Evolutionary conservation across 306 rosid genomes (phyloP).

Genomic region (Prunus kanzakura): DNA sequence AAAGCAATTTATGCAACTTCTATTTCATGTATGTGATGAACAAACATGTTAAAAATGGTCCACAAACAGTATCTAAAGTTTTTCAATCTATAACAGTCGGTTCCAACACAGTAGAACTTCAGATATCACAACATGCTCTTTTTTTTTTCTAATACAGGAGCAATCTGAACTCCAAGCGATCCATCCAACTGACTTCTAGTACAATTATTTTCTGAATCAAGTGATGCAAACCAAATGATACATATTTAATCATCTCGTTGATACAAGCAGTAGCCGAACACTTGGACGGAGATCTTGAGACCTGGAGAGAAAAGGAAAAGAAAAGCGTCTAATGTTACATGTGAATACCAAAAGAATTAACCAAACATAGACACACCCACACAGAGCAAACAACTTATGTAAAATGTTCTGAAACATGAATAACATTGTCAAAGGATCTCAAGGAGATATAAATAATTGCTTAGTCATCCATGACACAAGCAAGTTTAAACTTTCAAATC

Average conservation of each 20-base stretch:
- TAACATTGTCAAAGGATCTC: not conserved
- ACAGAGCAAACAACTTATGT: not conserved
- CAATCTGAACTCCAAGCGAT: not conserved
- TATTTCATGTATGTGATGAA: not conserved
- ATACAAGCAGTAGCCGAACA: not conserved
- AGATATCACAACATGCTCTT: not conserved
- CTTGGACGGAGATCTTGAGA: constrained; percentile 6
- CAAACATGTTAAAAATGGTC: not conserved
- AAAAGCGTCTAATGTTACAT: not conserved
- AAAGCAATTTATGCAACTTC: not conserved
- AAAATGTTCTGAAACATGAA: not conserved
- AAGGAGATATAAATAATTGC: not conserved
- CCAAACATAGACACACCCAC: not conserved
- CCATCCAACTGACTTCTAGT: not conserved
- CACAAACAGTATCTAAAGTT: not conserved
- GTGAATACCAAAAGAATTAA: not conserved
- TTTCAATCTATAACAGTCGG: not conserved
- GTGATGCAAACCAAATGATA: not conserved
- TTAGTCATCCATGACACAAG: not conserved
- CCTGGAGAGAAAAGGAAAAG: constrained; percentile 31
- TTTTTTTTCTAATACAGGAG: not conserved
- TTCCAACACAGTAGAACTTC: not conserved
- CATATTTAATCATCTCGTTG: not conserved
- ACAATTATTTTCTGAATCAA: not conserved
- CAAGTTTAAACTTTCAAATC: not conserved